Base-by-base conservation (phyloP, 2,329 filamentous ascomycete genomes). In the Diaporthe capsici region DNA sequence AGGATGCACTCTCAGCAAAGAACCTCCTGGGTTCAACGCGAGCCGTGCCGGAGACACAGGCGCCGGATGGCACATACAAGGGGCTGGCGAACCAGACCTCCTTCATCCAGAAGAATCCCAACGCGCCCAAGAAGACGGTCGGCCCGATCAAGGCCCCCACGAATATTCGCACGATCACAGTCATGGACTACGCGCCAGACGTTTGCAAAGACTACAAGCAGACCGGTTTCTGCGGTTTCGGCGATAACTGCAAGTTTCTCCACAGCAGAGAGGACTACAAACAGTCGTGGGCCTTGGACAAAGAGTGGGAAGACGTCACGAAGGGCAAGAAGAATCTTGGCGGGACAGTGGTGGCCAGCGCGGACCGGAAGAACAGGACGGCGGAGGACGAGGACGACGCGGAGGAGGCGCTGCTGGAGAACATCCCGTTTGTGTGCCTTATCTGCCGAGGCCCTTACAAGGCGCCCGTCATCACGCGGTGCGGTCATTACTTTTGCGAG, bases 401-500 rank as follows among this genome's bases (percentile, higher is more conserved):
- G 0, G 94, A 96, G 70, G 91, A 94, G 60, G 92, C 91, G 28
- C 85, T 96, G 82, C 85, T 98, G 70, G 92, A 96, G 82, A 94
- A 92, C 80, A 98, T 98, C 31, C 96, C 96, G 0, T 98, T 98
- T 82, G 94, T 92, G 1, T 98, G 96, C 83, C 91, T 98, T 78
- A 95, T 98, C 77, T 98, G 96, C 87, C 92, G 93, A 80, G 90
- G 92, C 51, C 84, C 92, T 1, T 98, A 98, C 84, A 93, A 92
- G 80, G 89, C 91, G 75, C 96, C 97, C 0, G 90, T 98, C 17
- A 87, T 96, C 34, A 98, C 97, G 17, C 94, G 95, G 78, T 99
- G 97, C 79, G 94, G 95, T 0, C 97, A 99, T 83, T 98, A 98
- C 84, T 98, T 98, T 82, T 99, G 97, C 82, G 94, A 98, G 83